Base-by-base conservation (phyloP, 2,329 filamentous ascomycete species). In the Aspergillus ochraceoroseus region DNA sequence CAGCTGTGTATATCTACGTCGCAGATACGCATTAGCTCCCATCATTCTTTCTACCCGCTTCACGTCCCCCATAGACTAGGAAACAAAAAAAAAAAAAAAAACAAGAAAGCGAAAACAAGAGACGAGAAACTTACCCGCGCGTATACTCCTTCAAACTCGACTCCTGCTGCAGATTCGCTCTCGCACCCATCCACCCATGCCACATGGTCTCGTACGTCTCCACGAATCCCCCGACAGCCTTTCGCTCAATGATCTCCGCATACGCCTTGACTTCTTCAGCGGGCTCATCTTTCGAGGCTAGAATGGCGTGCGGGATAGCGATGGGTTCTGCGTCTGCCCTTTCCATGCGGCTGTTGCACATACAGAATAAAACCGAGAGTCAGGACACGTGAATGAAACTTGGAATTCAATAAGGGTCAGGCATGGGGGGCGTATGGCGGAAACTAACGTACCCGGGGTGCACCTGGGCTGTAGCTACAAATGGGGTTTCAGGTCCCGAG, bases 171-270 rank as follows among this genome's bases (percentile, higher is more conserved):
- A 85, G 65, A 54, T 84, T 67, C 0, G 75, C 71, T 17, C 81
- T 74, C 1, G 82, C 81, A 1, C 77, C 79, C 82, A 85, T 86
- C 80, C 81, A 86, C 30, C 82, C 82, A 63, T 86, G 82, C 56
- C 80, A 73, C 71, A 83, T 82, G 54, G 79, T 79, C 15, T 55
- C 53, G 55, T 83, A 85, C n/a, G 61, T 79, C 68, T 85, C 80
- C 38, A 83, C 74, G 41, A 70, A 53, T 47, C 80, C 72, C 55
- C 79, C 78, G 43, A 74, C 64, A 2, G 67, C 73, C n/a, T 58
- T 65, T 26, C 64, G 67, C 1, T 42, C 40, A 36, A 84, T 69
- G 7, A 66, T 67, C n/a, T 67, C 61, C 57, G 76, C 70, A 59
- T 76, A 75, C 29, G 64, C 61, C 28, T 66, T 61, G 1, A 82